phyloP scores from a whole-genome alignment of 805 yeast species.

The Schwanniomyces sp. region DNA sequence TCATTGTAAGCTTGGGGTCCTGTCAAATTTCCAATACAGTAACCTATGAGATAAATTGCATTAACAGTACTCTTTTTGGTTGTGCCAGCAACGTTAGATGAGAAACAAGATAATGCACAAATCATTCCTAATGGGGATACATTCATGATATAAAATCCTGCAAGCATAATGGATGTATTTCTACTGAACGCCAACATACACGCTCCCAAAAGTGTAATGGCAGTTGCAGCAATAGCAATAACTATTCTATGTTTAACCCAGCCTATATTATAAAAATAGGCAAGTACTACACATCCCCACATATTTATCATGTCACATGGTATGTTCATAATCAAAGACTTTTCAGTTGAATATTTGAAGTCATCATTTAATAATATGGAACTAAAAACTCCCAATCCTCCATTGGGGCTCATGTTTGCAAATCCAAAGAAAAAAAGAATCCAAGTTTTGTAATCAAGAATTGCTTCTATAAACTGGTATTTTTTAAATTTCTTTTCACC shows the following conservation, averaged over 20 bases:
- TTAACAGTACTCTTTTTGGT: conserved; percentile 53
- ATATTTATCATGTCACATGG: too few species aligned
- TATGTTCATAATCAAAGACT: conserved; percentile 44
- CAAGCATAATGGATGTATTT: conserved; percentile 22
- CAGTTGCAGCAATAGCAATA: too few species aligned
- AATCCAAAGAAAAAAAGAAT: conserved; percentile 20
- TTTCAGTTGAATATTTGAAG: conserved; percentile 23
- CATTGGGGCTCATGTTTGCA: conserved; percentile 29
- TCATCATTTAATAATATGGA: conserved; percentile 25
- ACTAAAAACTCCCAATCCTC: conserved; percentile 35
- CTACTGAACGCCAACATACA: too few species aligned
- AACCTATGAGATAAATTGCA: conserved; percentile 46
- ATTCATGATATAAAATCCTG: too few species aligned
- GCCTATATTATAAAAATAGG: too few species aligned
- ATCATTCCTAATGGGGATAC: conserved; percentile 30
- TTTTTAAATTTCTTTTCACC: conserved; percentile 38
- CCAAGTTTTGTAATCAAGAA: conserved; percentile 37
- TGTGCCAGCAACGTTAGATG: conserved; percentile 55
- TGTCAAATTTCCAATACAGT: conserved; percentile 53
- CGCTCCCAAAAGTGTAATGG: conserved; percentile 31
- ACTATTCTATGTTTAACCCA: too few species aligned
- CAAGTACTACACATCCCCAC: conserved; percentile 48
- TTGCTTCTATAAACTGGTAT: conserved; percentile 36
- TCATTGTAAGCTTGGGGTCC: conserved; percentile 54
- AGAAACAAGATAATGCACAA: conserved; percentile 32